Evolutionary conservation across 1,284 basidiomycete genomes (phyloP), one percentile per base, ranked within the genome.

Genomic region (Spongiforma sp.): DNA sequence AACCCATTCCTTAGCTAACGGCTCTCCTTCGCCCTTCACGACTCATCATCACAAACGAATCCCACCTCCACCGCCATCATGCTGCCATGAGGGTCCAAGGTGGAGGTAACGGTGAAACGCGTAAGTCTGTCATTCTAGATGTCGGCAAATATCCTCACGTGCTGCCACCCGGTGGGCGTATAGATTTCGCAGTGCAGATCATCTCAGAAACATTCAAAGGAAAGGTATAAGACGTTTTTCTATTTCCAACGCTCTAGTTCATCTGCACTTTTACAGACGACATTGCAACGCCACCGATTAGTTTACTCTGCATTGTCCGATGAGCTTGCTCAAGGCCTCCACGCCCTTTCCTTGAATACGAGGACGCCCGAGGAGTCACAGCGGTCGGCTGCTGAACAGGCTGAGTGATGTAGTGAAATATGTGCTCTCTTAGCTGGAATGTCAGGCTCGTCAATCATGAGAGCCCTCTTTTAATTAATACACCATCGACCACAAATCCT

Each of bases 251-350:
- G 32, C 52, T 28, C 36, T 36, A 43, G 33, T 58, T 68, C 43
- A 68, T 43, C 53, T 61, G n/a, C 57, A 32, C 46, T 39, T 60
- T 50, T 60, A 46, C 67, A 93, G 92, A 86, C 78, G 43, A 88
- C 89, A 21, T 86, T 93, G 80, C 89, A 93, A 73, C 85, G 93
- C 59, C 92, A 94, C 78, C 84, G 91, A 57, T 83, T 93, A 81
- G 85, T 94, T 60, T 88, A 93, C 75, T 80, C 84, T 9, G 84
- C 87, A 2, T 81, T 94, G 36, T 82, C 87, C 32, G 87, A 90
- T 36, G 91, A 94, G 72, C 79, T 94, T 53, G 74, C 83, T 34
- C 79, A 84, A 65, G 91, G 91, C 3, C 75, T 94, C 43, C 92
- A 94, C 71, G 88, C 93, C 1, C 79, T 94, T 43, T 90, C 90